Base-by-base conservation (phyloP, 2,329 filamentous ascomycete genomes). In the Alternaria sp. region DNA sequence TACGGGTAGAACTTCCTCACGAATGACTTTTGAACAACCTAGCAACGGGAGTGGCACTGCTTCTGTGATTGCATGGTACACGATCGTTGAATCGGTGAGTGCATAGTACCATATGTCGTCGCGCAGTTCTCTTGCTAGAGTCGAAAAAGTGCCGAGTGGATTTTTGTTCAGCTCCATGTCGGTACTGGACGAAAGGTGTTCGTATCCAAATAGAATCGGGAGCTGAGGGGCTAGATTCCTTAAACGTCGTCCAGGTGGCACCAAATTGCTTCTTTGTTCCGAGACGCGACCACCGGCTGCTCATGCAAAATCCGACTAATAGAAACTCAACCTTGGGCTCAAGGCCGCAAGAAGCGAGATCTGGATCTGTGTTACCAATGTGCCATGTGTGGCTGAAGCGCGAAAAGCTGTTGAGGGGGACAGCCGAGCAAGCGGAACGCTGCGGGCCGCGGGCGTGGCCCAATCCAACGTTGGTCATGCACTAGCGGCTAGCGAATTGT, bases 391-490 rank as follows among this genome's bases (percentile, higher is more conserved):
- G 46, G 46, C 30, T 50, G 32, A 38, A 38, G 46, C 5, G 30
- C 36, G 46, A 50, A 50, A 38, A 50, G 46, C 46, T 50, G 46
- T 38, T 38, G 46, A 38, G 32, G 46, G 34, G 46, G 34, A 30
- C 25, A 52, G 36, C 50, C 50, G 50, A 52, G 36, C 50, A 40
- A 52, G 22, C 50, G 50, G 50, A 38, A 52, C 50, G 50, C 50
- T 52, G 36, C 50, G 50, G 50, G 50, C 50, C 50, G 50, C 36
- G 50, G 25, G 50, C 50, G 34, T 38, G 11, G 32, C 27, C 49
- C 36, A 52, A 41, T 28, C 34, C 36, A 30, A 38, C 34, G 22
- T 22, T 27, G n/a, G 32, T 20, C 32, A 41, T 40, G 36, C 50
- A 41, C 50, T 52, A 38, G 50, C 36, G 32, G 34, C 50, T 50